phyloP scores from a whole-genome alignment of 192 early-diverging fungal genomes.

The Backusella tuberculispora region DNA sequence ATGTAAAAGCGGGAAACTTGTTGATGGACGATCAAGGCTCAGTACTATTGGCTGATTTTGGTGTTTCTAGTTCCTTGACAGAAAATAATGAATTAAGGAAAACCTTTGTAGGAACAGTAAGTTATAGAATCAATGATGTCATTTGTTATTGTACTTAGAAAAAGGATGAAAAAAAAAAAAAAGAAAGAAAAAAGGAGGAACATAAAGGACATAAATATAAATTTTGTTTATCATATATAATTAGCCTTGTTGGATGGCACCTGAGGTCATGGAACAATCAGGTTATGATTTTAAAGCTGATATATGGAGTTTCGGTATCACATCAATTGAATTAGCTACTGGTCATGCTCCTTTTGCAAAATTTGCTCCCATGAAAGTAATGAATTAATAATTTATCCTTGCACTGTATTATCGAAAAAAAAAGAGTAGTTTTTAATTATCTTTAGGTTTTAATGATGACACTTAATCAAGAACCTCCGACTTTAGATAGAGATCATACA shows the following conservation, averaged over 20 bases:
- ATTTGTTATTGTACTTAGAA: neutral
- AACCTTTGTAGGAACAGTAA: slow-evolving; percentile 77
- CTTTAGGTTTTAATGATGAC: slow-evolving; percentile 84
- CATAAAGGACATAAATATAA: no score
- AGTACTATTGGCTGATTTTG: slow-evolving; percentile 71
- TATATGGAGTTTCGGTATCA: slow-evolving; percentile 93
- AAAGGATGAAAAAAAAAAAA: neutral
- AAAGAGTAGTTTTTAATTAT: neutral
- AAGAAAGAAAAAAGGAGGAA: neutral
- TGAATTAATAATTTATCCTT: neutral
- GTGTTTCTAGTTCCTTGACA: slow-evolving; percentile 67
- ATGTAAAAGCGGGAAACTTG: slow-evolving; percentile 74
- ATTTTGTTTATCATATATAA: neutral
- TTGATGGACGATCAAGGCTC: slow-evolving; percentile 67
- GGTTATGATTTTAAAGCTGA: slow-evolving; percentile 91
- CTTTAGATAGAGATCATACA: slow-evolving; percentile 74
- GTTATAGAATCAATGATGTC: neutral
- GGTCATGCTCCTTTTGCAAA: slow-evolving; percentile 90
- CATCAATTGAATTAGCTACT: slow-evolving; percentile 81
- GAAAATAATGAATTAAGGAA: slow-evolving; percentile 67
- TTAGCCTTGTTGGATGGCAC: slow-evolving; percentile 46
- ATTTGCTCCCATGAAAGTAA: slow-evolving; percentile 81
- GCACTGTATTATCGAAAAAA: neutral
- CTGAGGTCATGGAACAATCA: slow-evolving; percentile 84
- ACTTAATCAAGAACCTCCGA: slow-evolving; percentile 82